phyloP scores from a whole-genome alignment of 495 filamentous ascomycete species.

The Aspergillus egyptiacus region DNA sequence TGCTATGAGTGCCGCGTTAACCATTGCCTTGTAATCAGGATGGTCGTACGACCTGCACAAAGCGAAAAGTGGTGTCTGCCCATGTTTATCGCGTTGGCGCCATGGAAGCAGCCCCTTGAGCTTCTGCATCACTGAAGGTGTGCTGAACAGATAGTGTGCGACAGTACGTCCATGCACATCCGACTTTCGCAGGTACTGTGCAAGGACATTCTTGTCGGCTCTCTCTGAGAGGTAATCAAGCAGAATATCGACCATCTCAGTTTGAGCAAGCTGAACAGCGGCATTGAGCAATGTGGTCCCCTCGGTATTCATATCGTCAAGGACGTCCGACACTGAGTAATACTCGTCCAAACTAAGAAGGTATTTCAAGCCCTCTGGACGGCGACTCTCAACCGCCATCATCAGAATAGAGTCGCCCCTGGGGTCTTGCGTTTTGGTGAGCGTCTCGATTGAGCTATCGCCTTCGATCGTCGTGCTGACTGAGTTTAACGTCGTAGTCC shows the following conservation, averaged over 20 bases:
- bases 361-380: conserved; percentile 64
- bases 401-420: conserved; percentile 84
- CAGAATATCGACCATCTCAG: conserved; percentile 66
- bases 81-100: conserved; percentile 88
- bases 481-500: conserved; percentile 70
- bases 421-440: conserved; percentile 74
- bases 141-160: conserved; percentile 94
- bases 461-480: conserved; percentile 69
- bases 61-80: conserved; percentile 93
- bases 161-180: conserved; percentile 83
- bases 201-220: conserved; percentile 46
- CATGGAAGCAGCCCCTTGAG: conserved; percentile 78
- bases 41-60: conserved; percentile 95
- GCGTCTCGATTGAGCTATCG: conserved; percentile 74
- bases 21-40: conserved; percentile 77
- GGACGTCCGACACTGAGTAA: conserved; percentile 59
- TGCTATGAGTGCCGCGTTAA: conserved; percentile 66
- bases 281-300: conserved; percentile 87
- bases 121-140: conserved; percentile 67
- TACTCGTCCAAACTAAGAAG: conserved; percentile 69
- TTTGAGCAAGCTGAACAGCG: conserved; percentile 83
- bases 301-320: conserved; percentile 81
- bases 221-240: conserved; percentile 58
- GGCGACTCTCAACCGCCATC: conserved; percentile 87
- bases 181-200: conserved; percentile 62